phyloP scores from a whole-genome alignment of 75 land plant species.

The Sequoia sempervirens region DNA sequence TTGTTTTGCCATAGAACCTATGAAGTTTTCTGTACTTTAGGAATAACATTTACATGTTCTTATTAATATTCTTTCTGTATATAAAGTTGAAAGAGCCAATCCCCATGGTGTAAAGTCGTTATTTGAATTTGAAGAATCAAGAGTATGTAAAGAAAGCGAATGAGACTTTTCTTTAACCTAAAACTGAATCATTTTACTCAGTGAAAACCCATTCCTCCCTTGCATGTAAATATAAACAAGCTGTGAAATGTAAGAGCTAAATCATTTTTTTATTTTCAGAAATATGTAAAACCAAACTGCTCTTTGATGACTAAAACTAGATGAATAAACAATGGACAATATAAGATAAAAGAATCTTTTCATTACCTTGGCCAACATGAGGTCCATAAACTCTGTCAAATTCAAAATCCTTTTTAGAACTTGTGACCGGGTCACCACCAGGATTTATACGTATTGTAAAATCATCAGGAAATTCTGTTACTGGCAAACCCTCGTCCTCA shows the following conservation, averaged over 20 bases:
- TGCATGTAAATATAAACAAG: background rate
- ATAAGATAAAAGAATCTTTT: background rate
- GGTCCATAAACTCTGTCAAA: conserved; percentile 98
- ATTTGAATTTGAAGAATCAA: background rate
- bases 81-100: too few relatives aligned
- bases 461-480: conserved; percentile 89
- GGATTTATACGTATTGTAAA: conserved; percentile 68
- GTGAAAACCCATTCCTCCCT: background rate
- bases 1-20: background rate
- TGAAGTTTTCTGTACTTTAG: background rate
- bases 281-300: background rate
- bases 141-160: background rate
- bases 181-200: background rate
- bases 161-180: background rate
- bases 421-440: conserved; percentile 57
- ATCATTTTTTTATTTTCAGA: background rate
- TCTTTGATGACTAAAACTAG: background rate
- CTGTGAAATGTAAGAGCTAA: background rate
- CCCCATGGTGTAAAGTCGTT: background rate
- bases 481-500: conserved; percentile 85
- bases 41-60: background rate
- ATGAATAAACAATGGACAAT: background rate
- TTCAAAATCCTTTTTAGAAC: conserved; percentile 88
- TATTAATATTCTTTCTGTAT: background rate
- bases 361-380: conserved; percentile 91